phyloP scores from a whole-genome alignment of 2,329 filamentous ascomycete species.

The Apiospora hydei region DNA sequence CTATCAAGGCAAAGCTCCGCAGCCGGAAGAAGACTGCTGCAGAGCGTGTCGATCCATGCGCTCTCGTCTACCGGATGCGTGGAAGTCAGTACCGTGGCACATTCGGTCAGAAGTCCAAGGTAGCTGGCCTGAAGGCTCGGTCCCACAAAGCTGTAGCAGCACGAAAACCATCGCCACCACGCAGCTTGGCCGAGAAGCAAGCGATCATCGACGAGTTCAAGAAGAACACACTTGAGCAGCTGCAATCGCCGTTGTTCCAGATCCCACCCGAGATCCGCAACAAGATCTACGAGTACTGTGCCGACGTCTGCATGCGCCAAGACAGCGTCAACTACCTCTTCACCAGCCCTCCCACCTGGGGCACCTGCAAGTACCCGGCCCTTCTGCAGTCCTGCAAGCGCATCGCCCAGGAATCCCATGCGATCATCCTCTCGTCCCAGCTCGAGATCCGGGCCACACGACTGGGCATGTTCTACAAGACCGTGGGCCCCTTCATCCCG shows the following conservation, averaged over 20 bases:
- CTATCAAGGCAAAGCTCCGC: too few relatives aligned
- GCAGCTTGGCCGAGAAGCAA: too few relatives aligned
- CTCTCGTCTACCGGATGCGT: too few relatives aligned
- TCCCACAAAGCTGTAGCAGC: too few relatives aligned
- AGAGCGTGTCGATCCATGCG: too few relatives aligned
- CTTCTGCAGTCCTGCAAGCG: conserved; percentile 3
- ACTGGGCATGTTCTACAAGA: not conserved
- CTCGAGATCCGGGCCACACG: not conserved
- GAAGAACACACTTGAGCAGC: not conserved
- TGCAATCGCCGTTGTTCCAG: not conserved
- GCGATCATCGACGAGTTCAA: not conserved
- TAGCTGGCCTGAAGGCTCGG: too few relatives aligned
- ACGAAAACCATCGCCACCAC: not conserved
- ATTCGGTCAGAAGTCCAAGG: too few relatives aligned
- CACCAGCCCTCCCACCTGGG: not conserved
- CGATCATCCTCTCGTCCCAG: not conserved
- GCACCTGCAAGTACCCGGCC: not conserved
- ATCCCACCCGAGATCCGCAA: not conserved
- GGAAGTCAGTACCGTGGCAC: too few relatives aligned
- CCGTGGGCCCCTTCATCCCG: not conserved
- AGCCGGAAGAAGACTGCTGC: too few relatives aligned
- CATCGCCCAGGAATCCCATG: not conserved
- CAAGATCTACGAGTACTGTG: not conserved
- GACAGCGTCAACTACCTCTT: not conserved
- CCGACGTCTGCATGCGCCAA: not conserved